A percentile compares a stretch with the other conserved stretches of the same genome.
phyloP scores from a whole-genome alignment of 1,284 basidiomycete genomes.

The Leccinum insolens region DNA sequence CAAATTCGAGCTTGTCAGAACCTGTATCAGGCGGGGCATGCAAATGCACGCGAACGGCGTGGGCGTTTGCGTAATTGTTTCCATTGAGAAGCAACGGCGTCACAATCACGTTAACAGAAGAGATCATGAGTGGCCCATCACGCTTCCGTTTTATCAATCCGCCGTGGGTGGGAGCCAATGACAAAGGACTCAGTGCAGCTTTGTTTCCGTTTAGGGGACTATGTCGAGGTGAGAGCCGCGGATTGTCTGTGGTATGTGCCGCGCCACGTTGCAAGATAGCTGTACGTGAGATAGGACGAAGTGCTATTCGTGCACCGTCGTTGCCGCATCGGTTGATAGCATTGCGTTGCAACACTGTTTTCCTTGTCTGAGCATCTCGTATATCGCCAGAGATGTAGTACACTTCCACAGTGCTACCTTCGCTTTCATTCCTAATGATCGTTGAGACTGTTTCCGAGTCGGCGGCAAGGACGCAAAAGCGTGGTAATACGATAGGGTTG shows the following conservation, averaged over 20 bases:
- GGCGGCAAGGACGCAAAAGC: constrained; percentile 67
- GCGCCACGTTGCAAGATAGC: constrained; percentile 30
- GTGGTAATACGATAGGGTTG: constrained; percentile 59
- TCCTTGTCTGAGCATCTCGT: constrained; percentile 59
- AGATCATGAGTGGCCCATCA: constrained; percentile 64
- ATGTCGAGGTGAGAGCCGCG: constrained; percentile 35
- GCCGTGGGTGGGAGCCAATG: constrained; percentile 27
- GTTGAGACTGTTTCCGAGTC: constrained; percentile 60
- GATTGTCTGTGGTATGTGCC: constrained; percentile 26
- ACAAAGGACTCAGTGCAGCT: constrained; percentile 17
- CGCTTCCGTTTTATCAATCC: constrained; percentile 39
- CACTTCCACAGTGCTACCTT: constrained; percentile 55
- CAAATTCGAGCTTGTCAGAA: constrained; percentile 76
- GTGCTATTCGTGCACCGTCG: constrained; percentile 58
- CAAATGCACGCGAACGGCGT: constrained; percentile 60
- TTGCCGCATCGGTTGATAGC: constrained; percentile 57
- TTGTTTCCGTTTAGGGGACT: constrained; percentile 33
- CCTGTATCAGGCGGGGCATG: constrained; percentile 58
- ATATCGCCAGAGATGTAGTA: constrained; percentile 60
- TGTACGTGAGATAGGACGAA: constrained; percentile 43
- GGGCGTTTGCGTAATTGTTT: constrained; percentile 42
- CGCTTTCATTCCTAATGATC: constrained; percentile 59
- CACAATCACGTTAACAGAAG: constrained; percentile 56
- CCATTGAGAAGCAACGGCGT: constrained; percentile 49
- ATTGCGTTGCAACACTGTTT: constrained; percentile 61